These are phyloP conservation scores for Chalaropsis ovoidea DNA, from an alignment of 2,329 filamentous ascomycete genomes.

Conservation along the genomic window DNA sequence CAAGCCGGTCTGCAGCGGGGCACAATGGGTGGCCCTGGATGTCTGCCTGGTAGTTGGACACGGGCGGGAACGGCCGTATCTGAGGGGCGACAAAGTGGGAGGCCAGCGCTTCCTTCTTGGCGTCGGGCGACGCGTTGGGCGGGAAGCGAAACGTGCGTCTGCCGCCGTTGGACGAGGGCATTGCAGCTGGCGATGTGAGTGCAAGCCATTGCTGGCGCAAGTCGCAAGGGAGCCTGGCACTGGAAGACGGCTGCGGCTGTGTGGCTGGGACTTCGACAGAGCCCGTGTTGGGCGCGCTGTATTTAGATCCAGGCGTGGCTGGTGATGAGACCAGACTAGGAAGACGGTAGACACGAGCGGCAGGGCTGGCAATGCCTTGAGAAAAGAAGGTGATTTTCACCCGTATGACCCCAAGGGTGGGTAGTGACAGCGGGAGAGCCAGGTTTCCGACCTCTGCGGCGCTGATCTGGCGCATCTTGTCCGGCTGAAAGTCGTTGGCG, in stretches of 20 bases:
- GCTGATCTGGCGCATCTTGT: conserved; percentile 24
- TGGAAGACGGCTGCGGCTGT: conserved; percentile 36
- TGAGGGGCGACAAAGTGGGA: conserved; percentile 39
- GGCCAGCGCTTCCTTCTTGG: conserved; percentile 38
- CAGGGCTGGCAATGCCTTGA: conserved; percentile 59
- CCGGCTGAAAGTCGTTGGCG: conserved; percentile 18
- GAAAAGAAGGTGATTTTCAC: conserved; percentile 57
- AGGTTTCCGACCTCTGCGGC: background rate
- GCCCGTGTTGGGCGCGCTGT: background rate
- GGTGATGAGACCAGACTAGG: conserved; percentile 38
- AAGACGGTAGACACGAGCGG: conserved; percentile 78
- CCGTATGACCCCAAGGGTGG: conserved; percentile 40
- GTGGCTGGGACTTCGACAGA: conserved; percentile 41
- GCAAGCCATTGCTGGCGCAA: conserved; percentile 64
- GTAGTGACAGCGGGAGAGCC: conserved; percentile 5
- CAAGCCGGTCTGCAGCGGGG: conserved; percentile 62
- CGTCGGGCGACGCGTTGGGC: conserved; percentile 29
- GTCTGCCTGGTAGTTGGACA: conserved; percentile 32
- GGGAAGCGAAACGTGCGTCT: conserved; percentile 27
- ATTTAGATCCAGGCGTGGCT: conserved; percentile 20
- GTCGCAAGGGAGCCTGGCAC: conserved; percentile 35
- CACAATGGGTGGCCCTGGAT: conserved; percentile 52
- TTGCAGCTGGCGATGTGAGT: conserved; percentile 30
- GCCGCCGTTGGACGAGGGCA: conserved; percentile 26
- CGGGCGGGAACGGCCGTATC: conserved; percentile 31